phyloP scores from a whole-genome alignment of 257 asterid genomes.

The Solanum piurae region DNA sequence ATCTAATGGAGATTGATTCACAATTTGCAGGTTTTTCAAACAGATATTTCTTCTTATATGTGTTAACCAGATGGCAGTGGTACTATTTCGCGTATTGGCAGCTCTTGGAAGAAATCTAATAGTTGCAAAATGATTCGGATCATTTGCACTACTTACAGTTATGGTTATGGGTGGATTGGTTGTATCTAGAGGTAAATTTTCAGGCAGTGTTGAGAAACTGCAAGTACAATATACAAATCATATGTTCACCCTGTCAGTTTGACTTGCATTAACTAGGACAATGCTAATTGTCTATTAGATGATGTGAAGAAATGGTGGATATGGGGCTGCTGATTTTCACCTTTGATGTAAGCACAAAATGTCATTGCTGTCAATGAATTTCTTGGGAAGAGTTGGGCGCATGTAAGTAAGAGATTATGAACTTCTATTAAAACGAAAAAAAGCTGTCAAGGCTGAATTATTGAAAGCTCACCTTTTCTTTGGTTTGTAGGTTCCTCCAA shows the following conservation, averaged over 20 bases:
- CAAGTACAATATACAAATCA: not conserved
- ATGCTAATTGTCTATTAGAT: not conserved
- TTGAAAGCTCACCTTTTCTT: not conserved
- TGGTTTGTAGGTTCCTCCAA: conserved; percentile 29
- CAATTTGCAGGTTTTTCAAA: not conserved
- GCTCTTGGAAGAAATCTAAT: conserved; percentile 1
- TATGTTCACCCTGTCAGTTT: not conserved
- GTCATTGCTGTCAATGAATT: conserved; percentile 17
- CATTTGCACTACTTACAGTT: not conserved
- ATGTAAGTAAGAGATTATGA: not conserved
- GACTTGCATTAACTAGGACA: not conserved
- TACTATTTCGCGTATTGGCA: not conserved
- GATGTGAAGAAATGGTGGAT: conserved; percentile 14
- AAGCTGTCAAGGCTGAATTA: not conserved
- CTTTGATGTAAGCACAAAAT: conserved; percentile 23
- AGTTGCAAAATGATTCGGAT: not conserved
- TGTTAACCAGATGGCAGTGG: not conserved
- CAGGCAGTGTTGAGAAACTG: not conserved
- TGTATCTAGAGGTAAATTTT: conserved; percentile 4
- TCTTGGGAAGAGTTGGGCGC: conserved; percentile 18
- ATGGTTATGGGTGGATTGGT: conserved; percentile 6
- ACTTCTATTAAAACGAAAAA: not conserved
- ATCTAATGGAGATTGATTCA: not conserved
- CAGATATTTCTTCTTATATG: not conserved
- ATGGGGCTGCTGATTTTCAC: conserved; percentile 22